phyloP scores from a whole-genome alignment of 1,284 basidiomycete species.

The Fistulina hepatica region DNA sequence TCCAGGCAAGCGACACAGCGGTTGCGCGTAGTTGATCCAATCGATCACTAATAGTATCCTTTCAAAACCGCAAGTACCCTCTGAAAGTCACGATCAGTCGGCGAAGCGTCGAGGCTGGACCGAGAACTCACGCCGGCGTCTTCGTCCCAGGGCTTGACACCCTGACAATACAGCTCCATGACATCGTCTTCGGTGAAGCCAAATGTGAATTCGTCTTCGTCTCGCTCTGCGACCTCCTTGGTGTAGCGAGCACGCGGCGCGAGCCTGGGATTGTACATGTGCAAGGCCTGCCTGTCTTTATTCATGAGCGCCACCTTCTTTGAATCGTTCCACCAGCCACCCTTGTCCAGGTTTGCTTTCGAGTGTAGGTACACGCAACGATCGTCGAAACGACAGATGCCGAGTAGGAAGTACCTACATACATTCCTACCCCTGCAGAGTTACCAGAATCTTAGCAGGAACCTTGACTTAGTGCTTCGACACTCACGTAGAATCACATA shows the following conservation, averaged over 20 bases:
- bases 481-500: no score
- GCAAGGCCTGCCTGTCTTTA: background rate
- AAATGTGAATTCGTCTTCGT: conserved; percentile 11
- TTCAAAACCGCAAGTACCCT: no score
- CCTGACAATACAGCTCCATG: conserved; percentile 28
- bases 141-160: conserved; percentile 37
- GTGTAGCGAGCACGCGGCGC: background rate
- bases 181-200: conserved; percentile 29
- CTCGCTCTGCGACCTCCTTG: conserved; percentile 15
- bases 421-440: conserved; percentile 25
- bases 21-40: no score
- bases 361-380: conserved; percentile 28
- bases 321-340: conserved; percentile 12
- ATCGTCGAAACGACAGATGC: conserved; percentile 24
- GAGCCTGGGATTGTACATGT: background rate
- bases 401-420: conserved; percentile 27
- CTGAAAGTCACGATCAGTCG: no score
- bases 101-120: no score
- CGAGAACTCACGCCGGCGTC: conserved; percentile 27
- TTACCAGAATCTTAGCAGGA: no score
- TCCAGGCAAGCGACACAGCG: no score
- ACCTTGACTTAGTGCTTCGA: no score
- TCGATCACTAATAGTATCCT: no score
- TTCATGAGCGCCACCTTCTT: conserved; percentile 17
- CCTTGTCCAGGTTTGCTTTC: conserved; percentile 1